Evolutionary conservation across 176 grass and related monocot genomes (phyloP).

Genomic region (Phragmites australis): DNA sequence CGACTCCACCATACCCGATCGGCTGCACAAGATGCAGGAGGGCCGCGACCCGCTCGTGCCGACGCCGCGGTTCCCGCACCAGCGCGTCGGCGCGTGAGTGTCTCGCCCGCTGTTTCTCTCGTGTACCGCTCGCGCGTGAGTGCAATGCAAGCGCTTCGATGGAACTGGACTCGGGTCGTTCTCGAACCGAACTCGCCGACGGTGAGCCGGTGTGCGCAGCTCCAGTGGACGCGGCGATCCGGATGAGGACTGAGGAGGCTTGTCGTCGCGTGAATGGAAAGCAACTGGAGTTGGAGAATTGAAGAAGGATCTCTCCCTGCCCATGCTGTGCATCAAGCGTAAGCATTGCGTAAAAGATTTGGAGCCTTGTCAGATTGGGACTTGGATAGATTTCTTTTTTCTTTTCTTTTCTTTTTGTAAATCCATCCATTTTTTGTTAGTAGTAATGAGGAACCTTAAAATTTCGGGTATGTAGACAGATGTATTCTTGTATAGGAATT

Average conservation of each 20-base stretch:
- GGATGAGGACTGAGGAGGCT: not conserved
- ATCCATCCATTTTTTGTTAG: conserved; percentile 10
- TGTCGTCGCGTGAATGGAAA: not conserved
- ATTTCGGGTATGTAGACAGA: conserved; percentile 22
- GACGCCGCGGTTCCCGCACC: conserved; percentile 82
- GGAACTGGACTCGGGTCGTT: not conserved
- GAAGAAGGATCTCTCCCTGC: not conserved
- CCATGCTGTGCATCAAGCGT: not conserved
- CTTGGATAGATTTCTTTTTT: not conserved
- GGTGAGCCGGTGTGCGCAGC: not conserved
- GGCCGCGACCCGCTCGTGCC: conserved; percentile 35
- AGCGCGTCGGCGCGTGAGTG: conserved; percentile 27
- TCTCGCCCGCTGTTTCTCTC: not conserved
- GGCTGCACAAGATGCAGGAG: conserved; percentile 39
- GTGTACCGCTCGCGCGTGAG: too few relatives aligned
- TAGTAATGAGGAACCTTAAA: conserved; percentile 10
- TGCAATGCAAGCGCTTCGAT: too few relatives aligned
- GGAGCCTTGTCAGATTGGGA: not conserved
- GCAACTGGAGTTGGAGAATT: not conserved
- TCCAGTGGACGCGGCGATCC: not conserved
- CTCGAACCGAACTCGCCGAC: not conserved
- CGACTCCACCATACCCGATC: conserved; percentile 56
- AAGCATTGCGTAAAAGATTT: not conserved
- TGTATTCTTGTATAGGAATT: not conserved
- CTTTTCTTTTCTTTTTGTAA: conserved; percentile 3